Conservation (phyloP, 192 early-diverging fungal species). For the Dispira simplex region DNA sequence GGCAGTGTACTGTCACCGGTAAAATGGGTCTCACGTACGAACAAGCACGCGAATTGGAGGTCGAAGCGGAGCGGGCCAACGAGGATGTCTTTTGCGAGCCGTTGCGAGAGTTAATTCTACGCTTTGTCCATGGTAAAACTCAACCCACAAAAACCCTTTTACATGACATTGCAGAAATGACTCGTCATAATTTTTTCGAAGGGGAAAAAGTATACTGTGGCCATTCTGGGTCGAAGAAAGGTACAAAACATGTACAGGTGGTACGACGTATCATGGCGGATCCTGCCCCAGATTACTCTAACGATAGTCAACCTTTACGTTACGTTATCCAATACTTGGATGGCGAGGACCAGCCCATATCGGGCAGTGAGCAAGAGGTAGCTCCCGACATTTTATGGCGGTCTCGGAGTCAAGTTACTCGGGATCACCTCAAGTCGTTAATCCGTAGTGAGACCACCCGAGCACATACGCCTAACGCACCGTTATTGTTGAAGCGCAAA, state of each 20-base stretch:
- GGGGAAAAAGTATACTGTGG: neutral
- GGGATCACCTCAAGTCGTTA: neutral
- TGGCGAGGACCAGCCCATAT: neutral
- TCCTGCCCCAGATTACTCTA: neutral
- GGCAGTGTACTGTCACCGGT: slow-evolving; percentile 63
- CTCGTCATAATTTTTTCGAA: neutral
- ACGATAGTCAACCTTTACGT: neutral
- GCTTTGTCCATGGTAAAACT: slow-evolving; percentile 4
- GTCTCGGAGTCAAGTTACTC: neutral
- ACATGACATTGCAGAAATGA: neutral
- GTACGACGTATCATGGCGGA: neutral
- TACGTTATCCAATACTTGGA: neutral
- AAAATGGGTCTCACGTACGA: slow-evolving; percentile 52
- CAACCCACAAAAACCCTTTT: neutral
- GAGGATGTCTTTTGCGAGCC: slow-evolving; percentile 31
- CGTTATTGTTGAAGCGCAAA: neutral
- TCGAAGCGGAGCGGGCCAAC: slow-evolving; percentile 32
- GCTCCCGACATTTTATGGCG: neutral
- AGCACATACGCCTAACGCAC: neutral
- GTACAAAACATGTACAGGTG: neutral
- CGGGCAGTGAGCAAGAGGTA: neutral
- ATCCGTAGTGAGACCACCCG: neutral
- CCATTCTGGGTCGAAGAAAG: neutral
- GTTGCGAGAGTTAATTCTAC: neutral
- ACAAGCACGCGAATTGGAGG: slow-evolving; percentile 52